Conservation (phyloP, 306 rosid genomes). For the Castanopsis chinensis region DNA sequence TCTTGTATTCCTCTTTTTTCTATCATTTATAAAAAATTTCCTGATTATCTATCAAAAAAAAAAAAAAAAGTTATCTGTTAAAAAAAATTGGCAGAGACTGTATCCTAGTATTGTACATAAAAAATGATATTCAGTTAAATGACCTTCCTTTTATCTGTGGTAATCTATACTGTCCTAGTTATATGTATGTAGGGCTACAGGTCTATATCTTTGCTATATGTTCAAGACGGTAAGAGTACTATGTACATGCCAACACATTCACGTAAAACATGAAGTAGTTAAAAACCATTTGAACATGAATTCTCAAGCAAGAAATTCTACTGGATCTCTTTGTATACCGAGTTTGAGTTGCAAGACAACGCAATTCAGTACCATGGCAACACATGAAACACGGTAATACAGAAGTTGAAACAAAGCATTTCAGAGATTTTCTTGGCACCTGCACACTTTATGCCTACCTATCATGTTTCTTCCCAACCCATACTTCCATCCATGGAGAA, state of each 20-base stretch:
- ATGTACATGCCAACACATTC: neutral
- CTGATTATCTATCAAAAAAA: too few species aligned
- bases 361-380: neutral
- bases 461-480: conserved; percentile 71
- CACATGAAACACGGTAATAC: neutral
- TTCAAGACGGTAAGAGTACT: neutral
- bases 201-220: neutral
- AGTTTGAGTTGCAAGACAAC: neutral
- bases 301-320: neutral
- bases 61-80: too few species aligned
- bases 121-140: neutral
- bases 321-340: neutral
- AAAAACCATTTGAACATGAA: neutral
- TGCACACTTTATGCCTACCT: conserved; percentile 41
- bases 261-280: neutral
- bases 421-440: neutral
- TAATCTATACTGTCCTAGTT: neutral
- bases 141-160: neutral
- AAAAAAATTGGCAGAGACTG: neutral
- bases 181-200: neutral
- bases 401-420: neutral
- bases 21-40: too few species aligned
- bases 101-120: neutral
- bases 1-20: too few species aligned
- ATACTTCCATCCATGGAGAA: conserved; percentile 92